These are phyloP conservation scores for Petasospora rhodanensis DNA, from an alignment of 1,139 yeast genomes.

Conservation along the genomic window DNA sequence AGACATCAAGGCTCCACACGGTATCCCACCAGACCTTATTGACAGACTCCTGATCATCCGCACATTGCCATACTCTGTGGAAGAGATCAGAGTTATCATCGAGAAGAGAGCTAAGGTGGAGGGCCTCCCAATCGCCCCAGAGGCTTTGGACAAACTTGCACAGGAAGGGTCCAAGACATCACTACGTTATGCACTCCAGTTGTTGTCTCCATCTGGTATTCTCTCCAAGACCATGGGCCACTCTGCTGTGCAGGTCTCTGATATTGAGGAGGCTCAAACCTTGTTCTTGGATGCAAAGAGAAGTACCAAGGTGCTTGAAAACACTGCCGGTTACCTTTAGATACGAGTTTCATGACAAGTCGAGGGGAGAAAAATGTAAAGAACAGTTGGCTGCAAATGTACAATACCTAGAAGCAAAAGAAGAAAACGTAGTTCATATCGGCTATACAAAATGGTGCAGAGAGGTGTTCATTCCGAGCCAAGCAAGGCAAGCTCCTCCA, in stretches of 20 bases:
- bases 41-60: slow-evolving; percentile 89
- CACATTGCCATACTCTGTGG: slow-evolving; percentile 79
- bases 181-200: slow-evolving; percentile 85
- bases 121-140: slow-evolving; percentile 55
- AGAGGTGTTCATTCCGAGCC: too few species aligned
- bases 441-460: too few species aligned
- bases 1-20: slow-evolving; percentile 88
- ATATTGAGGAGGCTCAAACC: slow-evolving; percentile 81
- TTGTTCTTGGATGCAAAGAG: slow-evolving; percentile 87
- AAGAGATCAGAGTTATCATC: slow-evolving; percentile 78
- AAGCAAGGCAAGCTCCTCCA: slow-evolving; percentile 55
- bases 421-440: too few species aligned
- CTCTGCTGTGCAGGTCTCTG: slow-evolving; percentile 60
- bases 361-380: too few species aligned
- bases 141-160: slow-evolving; percentile 71
- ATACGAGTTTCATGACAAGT: too few species aligned
- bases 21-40: slow-evolving; percentile 90
- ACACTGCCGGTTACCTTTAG: slow-evolving; percentile 20
- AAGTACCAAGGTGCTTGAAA: slow-evolving; percentile 72
- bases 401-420: too few species aligned
- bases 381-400: too few species aligned
- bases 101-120: slow-evolving; percentile 79
- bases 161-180: slow-evolving; percentile 70
- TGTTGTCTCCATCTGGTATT: slow-evolving; percentile 86
- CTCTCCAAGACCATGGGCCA: slow-evolving; percentile 73